These are phyloP conservation scores for Fonsecaea monophora DNA, from an alignment of 2,329 filamentous ascomycete genomes.

Conservation along the genomic window DNA sequence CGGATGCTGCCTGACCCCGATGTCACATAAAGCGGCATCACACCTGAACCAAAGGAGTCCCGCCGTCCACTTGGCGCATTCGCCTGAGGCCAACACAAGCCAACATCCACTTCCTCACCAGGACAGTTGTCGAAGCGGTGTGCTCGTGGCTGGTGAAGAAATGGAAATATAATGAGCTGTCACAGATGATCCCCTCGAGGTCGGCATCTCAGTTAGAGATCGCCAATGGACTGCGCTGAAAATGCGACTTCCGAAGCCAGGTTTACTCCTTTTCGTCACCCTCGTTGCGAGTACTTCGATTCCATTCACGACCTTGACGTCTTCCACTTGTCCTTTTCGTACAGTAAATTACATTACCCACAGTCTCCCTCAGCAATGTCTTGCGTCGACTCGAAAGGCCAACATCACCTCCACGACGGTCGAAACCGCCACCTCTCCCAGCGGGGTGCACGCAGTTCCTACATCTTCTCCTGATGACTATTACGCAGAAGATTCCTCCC, in stretches of 20 bases:
- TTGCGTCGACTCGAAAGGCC: conserved; percentile 58
- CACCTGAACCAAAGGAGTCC: not conserved
- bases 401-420: conserved; percentile 30
- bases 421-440: conserved; percentile 13
- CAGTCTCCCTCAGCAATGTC: conserved; percentile 75
- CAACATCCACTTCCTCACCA: not conserved
- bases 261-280: conserved; percentile 19
- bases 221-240: conserved; percentile 1
- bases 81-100: not conserved
- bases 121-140: conserved; percentile 3
- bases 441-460: conserved; percentile 5
- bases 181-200: not conserved
- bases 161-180: not conserved
- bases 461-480: conserved; percentile 7
- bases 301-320: conserved; percentile 16
- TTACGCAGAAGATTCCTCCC: not conserved
- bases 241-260: conserved; percentile 20
- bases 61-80: not conserved
- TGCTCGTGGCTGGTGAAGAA: not conserved
- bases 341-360: conserved; percentile 86
- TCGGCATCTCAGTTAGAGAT: not conserved
- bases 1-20: not conserved
- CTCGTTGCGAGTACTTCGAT: conserved; percentile 8
- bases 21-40: not conserved
- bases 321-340: conserved; percentile 57